These are phyloP conservation scores for Microsporum canis DNA, from an alignment of 2,329 filamentous ascomycete species.

Conservation along the genomic window DNA sequence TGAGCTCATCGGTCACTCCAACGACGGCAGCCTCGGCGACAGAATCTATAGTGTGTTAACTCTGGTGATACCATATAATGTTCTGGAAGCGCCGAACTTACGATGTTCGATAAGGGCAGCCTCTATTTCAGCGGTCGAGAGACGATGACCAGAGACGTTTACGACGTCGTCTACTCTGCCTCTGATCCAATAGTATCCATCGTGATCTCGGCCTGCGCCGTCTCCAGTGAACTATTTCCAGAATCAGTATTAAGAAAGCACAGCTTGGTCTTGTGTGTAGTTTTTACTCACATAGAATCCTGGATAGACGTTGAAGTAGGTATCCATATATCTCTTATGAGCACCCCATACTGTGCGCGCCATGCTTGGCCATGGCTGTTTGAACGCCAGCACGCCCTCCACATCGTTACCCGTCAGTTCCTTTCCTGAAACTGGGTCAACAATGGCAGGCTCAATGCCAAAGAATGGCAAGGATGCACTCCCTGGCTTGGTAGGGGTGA, in stretches of 20 bases:
- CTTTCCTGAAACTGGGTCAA: slow-evolving; percentile 88
- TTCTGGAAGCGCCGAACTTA: slow-evolving; percentile 26
- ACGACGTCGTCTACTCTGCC: slow-evolving; percentile 97
- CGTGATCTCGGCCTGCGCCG: slow-evolving; percentile 88
- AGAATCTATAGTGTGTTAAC: slow-evolving; percentile 37
- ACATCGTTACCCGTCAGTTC: slow-evolving; percentile 94
- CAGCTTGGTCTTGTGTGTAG: too few relatives aligned
- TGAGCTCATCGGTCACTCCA: slow-evolving; percentile 83
- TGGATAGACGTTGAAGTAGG: slow-evolving; percentile 94
- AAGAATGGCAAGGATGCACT: slow-evolving; percentile 96
- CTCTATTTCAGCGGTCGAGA: slow-evolving; percentile 96
- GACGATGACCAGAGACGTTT: slow-evolving; percentile 90
- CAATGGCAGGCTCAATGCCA: slow-evolving; percentile 92
- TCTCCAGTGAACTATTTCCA: slow-evolving; percentile 47
- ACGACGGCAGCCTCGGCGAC: slow-evolving; percentile 95
- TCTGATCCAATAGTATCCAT: slow-evolving; percentile 99
- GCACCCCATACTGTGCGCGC: slow-evolving; percentile 94
- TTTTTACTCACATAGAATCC: slow-evolving; percentile 77
- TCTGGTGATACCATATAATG: not conserved
- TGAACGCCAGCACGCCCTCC: slow-evolving; percentile 92
- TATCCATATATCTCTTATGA: slow-evolving; percentile 98
- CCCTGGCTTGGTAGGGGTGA: slow-evolving; percentile 93
- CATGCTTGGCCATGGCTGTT: slow-evolving; percentile 98
- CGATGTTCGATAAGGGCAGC: slow-evolving; percentile 87
- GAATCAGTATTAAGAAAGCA: slow-evolving; percentile 8